phyloP scores from a whole-genome alignment of 179 eudicot species.

The Corrigiola litoralis region DNA sequence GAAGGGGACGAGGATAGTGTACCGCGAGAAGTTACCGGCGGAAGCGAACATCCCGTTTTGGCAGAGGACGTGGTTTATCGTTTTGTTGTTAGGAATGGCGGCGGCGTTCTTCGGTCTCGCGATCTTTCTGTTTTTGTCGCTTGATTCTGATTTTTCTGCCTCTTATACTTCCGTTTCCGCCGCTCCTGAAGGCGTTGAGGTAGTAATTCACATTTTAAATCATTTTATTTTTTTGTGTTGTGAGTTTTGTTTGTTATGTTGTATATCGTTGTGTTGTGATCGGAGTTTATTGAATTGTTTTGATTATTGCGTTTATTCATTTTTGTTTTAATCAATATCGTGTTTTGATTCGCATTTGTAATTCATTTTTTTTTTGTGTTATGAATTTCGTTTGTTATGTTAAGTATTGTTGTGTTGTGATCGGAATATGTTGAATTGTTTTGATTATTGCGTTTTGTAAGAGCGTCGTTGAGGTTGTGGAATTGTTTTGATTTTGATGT shows the following conservation, averaged over 20 bases:
- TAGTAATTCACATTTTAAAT: not conserved
- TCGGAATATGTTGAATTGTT: too few relatives aligned
- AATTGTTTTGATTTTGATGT: not conserved
- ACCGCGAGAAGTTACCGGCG: conserved; percentile 24
- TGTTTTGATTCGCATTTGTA: too few relatives aligned
- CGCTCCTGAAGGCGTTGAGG: conserved; percentile 55
- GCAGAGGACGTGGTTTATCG: conserved; percentile 72
- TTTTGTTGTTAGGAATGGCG: conserved; percentile 60
- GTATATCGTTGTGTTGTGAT: not conserved
- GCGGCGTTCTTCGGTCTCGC: conserved; percentile 61
- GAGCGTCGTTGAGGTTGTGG: too few relatives aligned
- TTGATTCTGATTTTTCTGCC: conserved; percentile 51
- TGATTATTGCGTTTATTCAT: not conserved
- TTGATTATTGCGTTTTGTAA: too few relatives aligned
- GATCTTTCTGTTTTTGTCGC: conserved; percentile 56
- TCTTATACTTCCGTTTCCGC: conserved; percentile 53
- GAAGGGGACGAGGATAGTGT: conserved; percentile 16
- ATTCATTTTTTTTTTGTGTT: too few relatives aligned
- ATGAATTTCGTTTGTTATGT: too few relatives aligned
- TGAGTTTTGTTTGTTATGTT: too few relatives aligned
- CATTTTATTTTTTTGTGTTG: not conserved
- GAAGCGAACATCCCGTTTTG: conserved; percentile 54
- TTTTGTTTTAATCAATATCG: too few relatives aligned
- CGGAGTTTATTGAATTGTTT: not conserved
- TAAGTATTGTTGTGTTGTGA: too few relatives aligned